These are phyloP conservation scores for Malus fusca DNA, from an alignment of 306 rosid genomes.

Conservation along the genomic window DNA sequence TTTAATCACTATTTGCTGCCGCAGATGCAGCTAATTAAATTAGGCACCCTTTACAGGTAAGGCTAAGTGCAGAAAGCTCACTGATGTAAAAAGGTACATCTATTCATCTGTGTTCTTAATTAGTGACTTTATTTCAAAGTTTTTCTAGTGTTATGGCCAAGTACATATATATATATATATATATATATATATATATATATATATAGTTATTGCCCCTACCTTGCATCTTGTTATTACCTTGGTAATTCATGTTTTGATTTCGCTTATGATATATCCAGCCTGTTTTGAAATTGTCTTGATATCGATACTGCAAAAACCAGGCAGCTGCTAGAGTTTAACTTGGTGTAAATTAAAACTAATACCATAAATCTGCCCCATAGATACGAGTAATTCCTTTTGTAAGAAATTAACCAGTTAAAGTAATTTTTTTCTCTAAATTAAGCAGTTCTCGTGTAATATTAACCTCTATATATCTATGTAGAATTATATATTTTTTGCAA, in stretches of 20 bases:
- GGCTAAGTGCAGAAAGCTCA: conserved; percentile 33
- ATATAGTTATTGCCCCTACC: not conserved
- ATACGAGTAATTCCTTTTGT: not conserved
- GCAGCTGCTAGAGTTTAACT: not conserved
- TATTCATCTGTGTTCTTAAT: not conserved
- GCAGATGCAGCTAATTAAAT: conserved; percentile 36
- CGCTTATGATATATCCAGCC: not conserved
- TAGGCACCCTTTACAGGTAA: conserved; percentile 70
- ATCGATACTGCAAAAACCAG: not conserved
- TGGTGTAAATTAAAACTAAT: not conserved
- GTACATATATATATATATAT: not conserved
- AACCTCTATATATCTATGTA: no score
- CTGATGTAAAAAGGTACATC: conserved; percentile 38
- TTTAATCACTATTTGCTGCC: conserved; percentile 22
- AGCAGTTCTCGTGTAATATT: not conserved
- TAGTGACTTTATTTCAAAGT: not conserved
- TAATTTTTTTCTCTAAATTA: not conserved
- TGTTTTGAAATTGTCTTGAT: not conserved
- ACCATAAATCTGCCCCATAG: not conserved
- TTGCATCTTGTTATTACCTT: not conserved
- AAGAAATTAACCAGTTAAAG: not conserved
- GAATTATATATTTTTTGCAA: not conserved
- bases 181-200: not conserved
- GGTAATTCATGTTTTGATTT: not conserved
- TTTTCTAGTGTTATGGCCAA: not conserved